Base-by-base conservation (phyloP, 371 early-diverging fungal species). In the Umbelopsis sp. region DNA sequence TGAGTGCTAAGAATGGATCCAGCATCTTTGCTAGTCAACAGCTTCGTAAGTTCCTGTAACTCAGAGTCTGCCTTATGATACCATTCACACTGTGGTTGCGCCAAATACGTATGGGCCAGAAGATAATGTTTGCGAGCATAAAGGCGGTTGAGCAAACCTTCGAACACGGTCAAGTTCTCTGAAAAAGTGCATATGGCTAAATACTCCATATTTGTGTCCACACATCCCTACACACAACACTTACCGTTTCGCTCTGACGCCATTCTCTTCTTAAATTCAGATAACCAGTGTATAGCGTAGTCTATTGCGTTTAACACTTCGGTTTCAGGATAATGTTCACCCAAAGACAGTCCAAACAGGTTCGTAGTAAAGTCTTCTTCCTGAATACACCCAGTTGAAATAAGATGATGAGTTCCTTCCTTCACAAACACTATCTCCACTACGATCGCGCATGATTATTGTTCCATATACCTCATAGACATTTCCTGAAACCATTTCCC, bases 331-430 rank as follows among this genome's bases (percentile, higher is more conserved):
- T 79, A 77, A 57, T 85, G 81, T 57, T 87, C 87, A 29, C 82
- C 82, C 5, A 92, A 76, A 0, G 84, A 79, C 3, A 89, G 74
- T 1, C 89, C 89, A 75, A 87, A 89, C 48, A 83, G 72, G 70
- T 90, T 90, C 20, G 84, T 82, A 37, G 87, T 80, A 73, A 92
- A 91, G 71, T 91, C 92, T 67, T 92, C 91, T 75, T 91, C 92
- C 82, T 86, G 64, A 20, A 20, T 29, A 29, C 50, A 35, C 38
- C 63, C 32, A 37, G 65, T 9, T 51, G 7, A 12, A 12, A 41
- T 7, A 12, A 7, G 7, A 41, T 12, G 41, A 10, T 41, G 7
- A 41, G 41, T 41, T 12, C 41, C 41, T 10, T 41, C 12, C 5
- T 12, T 12, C 41, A 41, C 12, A 41, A 7, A 10, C 18, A 1